A percentile compares a stretch with the other conserved stretches of the same genome.
These are phyloP conservation scores for Cladosporium austrohemisphaericum DNA, from an alignment of 2,329 filamentous ascomycete species.

Conservation along the genomic window DNA sequence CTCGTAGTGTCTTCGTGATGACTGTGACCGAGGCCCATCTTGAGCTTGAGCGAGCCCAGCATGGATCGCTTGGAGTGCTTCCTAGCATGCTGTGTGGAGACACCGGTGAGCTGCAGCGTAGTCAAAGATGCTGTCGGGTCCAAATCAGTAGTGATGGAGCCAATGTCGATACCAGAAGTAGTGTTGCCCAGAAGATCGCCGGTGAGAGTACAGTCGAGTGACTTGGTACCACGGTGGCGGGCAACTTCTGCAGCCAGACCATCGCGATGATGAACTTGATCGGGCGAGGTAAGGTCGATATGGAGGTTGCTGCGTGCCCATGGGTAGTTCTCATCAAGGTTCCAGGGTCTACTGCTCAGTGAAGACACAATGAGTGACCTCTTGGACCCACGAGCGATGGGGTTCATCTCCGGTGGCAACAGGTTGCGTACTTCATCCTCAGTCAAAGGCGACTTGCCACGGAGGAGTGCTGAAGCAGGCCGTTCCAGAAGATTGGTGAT, in stretches of 20 bases:
- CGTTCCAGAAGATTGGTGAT: slow-evolving; percentile 24
- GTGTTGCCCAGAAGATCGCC: slow-evolving; percentile 20
- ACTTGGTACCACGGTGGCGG: slow-evolving; percentile 27
- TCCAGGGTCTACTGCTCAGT: slow-evolving; percentile 44
- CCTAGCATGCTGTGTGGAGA: slow-evolving; percentile 24
- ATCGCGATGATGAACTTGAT: slow-evolving; percentile 30
- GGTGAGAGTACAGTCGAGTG: slow-evolving; percentile 24
- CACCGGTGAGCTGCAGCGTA: slow-evolving; percentile 31
- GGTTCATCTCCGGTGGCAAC: slow-evolving; percentile 32
- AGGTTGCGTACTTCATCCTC: slow-evolving; percentile 30
- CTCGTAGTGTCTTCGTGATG: slow-evolving; percentile 14
- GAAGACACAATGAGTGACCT: slow-evolving; percentile 33
- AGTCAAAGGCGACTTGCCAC: slow-evolving; percentile 28
- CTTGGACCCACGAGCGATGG: slow-evolving; percentile 29
- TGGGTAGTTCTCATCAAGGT: slow-evolving; percentile 46
- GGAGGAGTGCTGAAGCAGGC: slow-evolving; percentile 29
- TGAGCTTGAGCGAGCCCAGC: slow-evolving; percentile 34
- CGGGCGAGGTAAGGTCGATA: slow-evolving; percentile 39
- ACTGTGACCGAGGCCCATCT: slow-evolving; percentile 27
- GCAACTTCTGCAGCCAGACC: slow-evolving; percentile 27
- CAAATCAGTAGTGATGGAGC: slow-evolving; percentile 26
- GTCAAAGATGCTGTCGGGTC: slow-evolving; percentile 28
- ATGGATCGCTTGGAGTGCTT: slow-evolving; percentile 35
- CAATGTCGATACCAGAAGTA: slow-evolving; percentile 31
- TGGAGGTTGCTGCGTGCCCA: slow-evolving; percentile 39